These are phyloP conservation scores for Diaporthe eres DNA, from an alignment of 2,329 filamentous ascomycete species.

Conservation along the genomic window DNA sequence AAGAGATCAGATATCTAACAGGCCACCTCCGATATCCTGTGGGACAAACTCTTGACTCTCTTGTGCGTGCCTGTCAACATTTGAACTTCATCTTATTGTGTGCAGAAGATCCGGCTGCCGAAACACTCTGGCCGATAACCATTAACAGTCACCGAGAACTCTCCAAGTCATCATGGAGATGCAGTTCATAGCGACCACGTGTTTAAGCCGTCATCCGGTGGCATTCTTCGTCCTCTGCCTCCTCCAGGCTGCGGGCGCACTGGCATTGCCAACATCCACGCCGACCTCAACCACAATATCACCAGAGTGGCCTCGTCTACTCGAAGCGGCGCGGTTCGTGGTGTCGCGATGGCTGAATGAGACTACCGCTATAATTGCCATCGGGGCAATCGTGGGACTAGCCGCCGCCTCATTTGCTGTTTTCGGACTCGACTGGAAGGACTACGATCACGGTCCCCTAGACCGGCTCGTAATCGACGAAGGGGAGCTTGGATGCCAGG, in stretches of 20 bases:
- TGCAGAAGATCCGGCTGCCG: too few species aligned
- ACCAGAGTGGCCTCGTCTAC: background rate
- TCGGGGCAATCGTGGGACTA: constrained; percentile 11
- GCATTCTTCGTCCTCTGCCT: background rate
- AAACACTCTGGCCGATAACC: background rate
- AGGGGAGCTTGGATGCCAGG: background rate
- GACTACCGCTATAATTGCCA: constrained; percentile 10
- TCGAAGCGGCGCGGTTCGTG: background rate
- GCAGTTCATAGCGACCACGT: background rate
- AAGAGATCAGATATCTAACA: background rate
- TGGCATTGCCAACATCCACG: background rate
- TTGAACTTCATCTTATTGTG: background rate
- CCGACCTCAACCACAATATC: background rate
- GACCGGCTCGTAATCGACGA: background rate
- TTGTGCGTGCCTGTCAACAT: background rate
- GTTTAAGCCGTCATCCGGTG: background rate
- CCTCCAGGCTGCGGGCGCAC: background rate
- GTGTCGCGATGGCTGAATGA: background rate
- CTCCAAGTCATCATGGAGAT: background rate
- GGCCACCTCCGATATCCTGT: background rate
- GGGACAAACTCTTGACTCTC: background rate
- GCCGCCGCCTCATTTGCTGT: constrained; percentile 23
- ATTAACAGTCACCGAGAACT: background rate
- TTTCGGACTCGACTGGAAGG: constrained; percentile 16
- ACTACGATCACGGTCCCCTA: background rate